These are phyloP conservation scores for Leucocoprinus leucothites DNA, from an alignment of 768 basidiomycete species.

Conservation along the genomic window DNA sequence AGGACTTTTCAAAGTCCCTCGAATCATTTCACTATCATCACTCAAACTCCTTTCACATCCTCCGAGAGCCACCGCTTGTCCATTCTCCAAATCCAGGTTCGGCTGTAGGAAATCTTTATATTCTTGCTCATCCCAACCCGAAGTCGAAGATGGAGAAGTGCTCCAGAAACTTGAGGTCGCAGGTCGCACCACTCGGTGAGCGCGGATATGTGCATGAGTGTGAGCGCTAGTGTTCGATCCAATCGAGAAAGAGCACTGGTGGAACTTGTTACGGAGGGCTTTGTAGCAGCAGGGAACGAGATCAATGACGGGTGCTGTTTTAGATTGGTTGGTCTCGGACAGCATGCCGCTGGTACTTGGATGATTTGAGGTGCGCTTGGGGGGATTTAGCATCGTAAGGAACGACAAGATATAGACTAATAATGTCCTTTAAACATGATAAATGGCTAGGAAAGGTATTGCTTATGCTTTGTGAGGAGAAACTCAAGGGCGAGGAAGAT, in stretches of 20 bases:
- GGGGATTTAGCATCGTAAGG: conserved; percentile 43
- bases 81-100: background rate
- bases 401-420: conserved; percentile 50
- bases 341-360: background rate
- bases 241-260: background rate
- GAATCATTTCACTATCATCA: conserved; percentile 7
- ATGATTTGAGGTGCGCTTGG: conserved; percentile 20
- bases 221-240: background rate
- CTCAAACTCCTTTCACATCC: conserved; percentile 6
- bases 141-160: conserved; percentile 5
- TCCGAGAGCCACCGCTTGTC: background rate
- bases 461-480: conserved; percentile 41
- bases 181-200: conserved; percentile 3
- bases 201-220: conserved; percentile 7
- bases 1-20: background rate
- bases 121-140: background rate
- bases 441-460: background rate
- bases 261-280: background rate
- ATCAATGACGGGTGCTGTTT: background rate
- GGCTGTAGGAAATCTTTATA: conserved; percentile 1
- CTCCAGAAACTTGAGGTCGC: conserved; percentile 24
- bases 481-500: conserved; percentile 41
- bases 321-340: background rate
- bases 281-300: conserved; percentile 2
- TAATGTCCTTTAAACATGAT: background rate